Evolutionary conservation across 352 stramenopile species (phyloP).

Genomic region (Globisporangium takayamanum): DNA sequence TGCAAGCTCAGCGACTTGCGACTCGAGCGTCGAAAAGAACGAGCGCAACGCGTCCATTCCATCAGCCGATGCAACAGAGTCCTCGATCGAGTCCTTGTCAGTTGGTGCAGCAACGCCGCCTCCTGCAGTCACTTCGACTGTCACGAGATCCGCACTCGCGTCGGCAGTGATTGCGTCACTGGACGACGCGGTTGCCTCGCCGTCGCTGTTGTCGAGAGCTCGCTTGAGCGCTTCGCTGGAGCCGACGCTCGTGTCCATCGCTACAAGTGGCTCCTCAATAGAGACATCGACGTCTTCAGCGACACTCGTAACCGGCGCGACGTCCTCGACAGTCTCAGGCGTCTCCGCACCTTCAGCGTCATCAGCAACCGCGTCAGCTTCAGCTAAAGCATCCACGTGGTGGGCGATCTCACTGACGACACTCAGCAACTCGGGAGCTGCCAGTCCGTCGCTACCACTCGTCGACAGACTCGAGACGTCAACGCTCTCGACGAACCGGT

Average conservation of each 20-base stretch:
- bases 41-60: neutral
- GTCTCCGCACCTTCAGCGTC: neutral
- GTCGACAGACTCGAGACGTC: neutral
- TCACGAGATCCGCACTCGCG: neutral
- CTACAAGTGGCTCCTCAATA: neutral
- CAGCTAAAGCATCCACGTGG: neutral
- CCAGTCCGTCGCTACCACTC: neutral
- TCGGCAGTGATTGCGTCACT: neutral
- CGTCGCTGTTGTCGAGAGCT: neutral
- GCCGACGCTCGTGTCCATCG: neutral
- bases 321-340: neutral
- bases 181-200: neutral
- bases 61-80: neutral
- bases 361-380: neutral
- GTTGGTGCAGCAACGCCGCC: neutral
- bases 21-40: neutral
- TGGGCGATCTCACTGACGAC: neutral
- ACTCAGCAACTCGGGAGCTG: neutral
- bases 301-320: neutral
- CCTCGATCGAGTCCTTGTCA: neutral
- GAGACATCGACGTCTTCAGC: neutral
- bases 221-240: neutral
- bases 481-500: conserved; percentile 9
- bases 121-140: conserved; percentile 1
- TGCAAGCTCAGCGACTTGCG: too few species aligned